phyloP scores from a whole-genome alignment of 495 filamentous ascomycete genomes.

The Cercophora newfieldiana region DNA sequence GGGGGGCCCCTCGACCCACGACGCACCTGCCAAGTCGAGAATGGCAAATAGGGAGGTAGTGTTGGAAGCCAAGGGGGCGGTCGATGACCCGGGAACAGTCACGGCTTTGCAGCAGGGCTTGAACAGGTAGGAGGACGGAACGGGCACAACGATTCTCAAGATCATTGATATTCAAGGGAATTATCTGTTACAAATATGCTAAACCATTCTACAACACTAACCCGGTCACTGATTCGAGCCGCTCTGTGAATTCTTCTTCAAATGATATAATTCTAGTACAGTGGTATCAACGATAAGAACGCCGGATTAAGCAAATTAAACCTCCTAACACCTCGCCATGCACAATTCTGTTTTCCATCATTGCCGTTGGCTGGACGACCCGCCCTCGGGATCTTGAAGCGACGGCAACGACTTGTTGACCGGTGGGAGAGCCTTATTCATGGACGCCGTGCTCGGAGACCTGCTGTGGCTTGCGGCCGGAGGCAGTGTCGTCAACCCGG shows the following conservation, averaged over 20 bases:
- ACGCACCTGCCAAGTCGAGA: too few relatives aligned
- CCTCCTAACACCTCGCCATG: not conserved
- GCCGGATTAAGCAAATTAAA: not conserved
- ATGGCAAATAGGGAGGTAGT: too few relatives aligned
- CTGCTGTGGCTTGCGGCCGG: not conserved
- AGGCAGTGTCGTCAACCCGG: not conserved
- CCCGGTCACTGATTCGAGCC: not conserved
- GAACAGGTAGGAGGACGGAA: not conserved
- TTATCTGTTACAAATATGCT: not conserved
- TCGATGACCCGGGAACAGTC: slow-evolving; percentile 1
- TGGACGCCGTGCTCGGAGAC: not conserved
- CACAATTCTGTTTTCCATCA: not conserved
- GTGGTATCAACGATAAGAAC: not conserved
- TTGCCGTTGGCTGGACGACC: not conserved
- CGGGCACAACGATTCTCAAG: not conserved
- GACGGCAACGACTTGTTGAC: not conserved
- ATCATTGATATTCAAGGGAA: not conserved
- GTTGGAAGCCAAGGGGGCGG: slow-evolving; percentile 1
- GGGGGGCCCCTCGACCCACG: too few relatives aligned
- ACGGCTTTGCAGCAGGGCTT: slow-evolving; percentile 1
- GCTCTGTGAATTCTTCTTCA: too few relatives aligned
- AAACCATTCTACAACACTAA: not conserved
- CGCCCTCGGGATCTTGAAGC: not conserved
- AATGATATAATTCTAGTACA: not conserved
- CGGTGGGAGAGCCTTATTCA: not conserved